Percentiles rank a stretch among this genome's conserved stretches.
Conservation (phyloP, 1,284 basidiomycete species). For the Acaromyces ingoldii region DNA sequence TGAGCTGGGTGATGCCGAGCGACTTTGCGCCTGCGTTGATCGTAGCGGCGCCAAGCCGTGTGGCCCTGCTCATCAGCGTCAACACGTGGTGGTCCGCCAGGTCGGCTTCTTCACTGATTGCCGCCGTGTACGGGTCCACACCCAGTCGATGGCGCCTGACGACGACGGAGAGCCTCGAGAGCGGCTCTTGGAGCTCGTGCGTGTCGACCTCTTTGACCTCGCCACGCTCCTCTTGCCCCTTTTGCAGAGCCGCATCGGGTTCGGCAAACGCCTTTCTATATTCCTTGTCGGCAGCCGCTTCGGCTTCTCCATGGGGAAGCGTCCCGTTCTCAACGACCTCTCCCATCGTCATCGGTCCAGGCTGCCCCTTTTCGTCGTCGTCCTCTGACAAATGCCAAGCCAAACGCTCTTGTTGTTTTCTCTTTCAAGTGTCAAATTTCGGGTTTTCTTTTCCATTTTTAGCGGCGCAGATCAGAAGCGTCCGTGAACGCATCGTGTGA, state of each 20-base stretch:
- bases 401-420: too few relatives aligned
- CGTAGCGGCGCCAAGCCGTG: not conserved
- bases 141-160: not conserved
- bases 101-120: not conserved
- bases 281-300: too few relatives aligned
- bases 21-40: not conserved
- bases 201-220: not conserved
- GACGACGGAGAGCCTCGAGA: not conserved
- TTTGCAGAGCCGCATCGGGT: not conserved
- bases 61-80: conserved; percentile 3
- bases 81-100: not conserved
- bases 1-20: too few relatives aligned
- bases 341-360: too few relatives aligned
- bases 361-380: too few relatives aligned
- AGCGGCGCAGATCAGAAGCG: not conserved
- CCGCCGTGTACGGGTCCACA: conserved; percentile 1
- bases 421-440: not conserved
- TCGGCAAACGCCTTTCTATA: too few relatives aligned
- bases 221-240: not conserved
- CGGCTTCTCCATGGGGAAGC: too few relatives aligned
- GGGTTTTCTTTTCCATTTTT: not conserved
- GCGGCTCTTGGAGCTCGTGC: not conserved
- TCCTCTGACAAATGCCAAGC: too few relatives aligned
- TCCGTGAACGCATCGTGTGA: too few relatives aligned
- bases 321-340: too few relatives aligned